Base-by-base conservation (phyloP, 1,284 basidiomycete species). In the Cryptococcus wingfieldii region DNA sequence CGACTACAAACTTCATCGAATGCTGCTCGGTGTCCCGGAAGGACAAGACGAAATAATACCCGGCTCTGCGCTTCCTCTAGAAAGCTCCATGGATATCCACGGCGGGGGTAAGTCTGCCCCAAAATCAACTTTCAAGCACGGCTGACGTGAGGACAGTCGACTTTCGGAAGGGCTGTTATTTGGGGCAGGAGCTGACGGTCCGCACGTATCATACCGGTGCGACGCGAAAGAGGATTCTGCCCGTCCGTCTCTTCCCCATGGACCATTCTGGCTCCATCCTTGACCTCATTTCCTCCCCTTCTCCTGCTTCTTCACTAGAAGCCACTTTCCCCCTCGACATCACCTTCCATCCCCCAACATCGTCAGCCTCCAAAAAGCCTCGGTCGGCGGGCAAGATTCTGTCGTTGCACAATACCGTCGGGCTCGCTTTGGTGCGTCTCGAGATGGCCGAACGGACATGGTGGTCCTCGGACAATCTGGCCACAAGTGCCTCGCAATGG, bases 121-220 rank as follows among this genome's bases (percentile, higher is more conserved):
- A 10, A 34, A 28, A 47, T 13, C 18, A 18, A 50, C 19, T 10
- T 44, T 12, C 16, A 37, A 10, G 23, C 12, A 43, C 41, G 27
- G 42, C 45, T 34, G 27, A 16, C n/a, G 19, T 43, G 18, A 18
- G 13, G 27, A 6, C 66, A 94, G 93, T 98, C 66, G 93, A 98
- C 76, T 97, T 97, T 74, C 82, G 89, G 49, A 98, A 99, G 78
- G 96, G 96, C 6, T 99, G 96, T 75, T 98, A 98, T 70, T 86
- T 98, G 2, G 96, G 96, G 3, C 96, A 99, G 79, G 96, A 98
- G 69, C 80, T 98, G 42, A 98, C 95, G 0, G 94, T 97, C 2
- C 84, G 96, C 31, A 98, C 95, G 23, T 95, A 96, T 73, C 92
- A 97, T 72, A 97, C 89, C 1, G 96, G 96, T 7, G 83, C 89